Evolutionary conservation across 208 protist genomes (phyloP).

Genomic region (Trypanosoma platydactyli): DNA sequence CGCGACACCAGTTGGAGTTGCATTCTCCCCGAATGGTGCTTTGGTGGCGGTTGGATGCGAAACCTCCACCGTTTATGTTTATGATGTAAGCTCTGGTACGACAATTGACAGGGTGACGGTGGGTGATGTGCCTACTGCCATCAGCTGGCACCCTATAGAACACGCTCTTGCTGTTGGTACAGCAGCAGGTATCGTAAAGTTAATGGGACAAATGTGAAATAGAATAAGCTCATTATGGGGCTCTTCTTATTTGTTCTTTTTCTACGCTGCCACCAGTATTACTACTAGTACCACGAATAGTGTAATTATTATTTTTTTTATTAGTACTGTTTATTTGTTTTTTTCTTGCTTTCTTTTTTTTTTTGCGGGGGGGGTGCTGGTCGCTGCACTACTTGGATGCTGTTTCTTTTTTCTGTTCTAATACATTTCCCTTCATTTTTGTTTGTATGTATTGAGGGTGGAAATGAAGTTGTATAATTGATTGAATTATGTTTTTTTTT

Average conservation of each 20-base stretch:
- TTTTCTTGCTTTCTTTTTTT: conserved; percentile 19
- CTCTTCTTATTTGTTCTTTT: not conserved
- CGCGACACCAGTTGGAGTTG: conserved; percentile 57
- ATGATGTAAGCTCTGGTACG: conserved; percentile 52
- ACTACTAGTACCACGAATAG: no score
- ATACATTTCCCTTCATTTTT: not conserved
- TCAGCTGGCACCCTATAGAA: conserved; percentile 73
- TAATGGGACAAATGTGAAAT: conserved; percentile 45
- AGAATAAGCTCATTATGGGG: not conserved
- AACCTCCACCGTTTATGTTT: conserved; percentile 59
- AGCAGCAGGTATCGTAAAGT: conserved; percentile 26
- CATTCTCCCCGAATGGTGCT: conserved; percentile 51
- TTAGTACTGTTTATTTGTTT: conserved; percentile 3
- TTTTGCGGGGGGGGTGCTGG: no score
- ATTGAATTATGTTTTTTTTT: no score
- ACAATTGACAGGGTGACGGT: conserved; percentile 45
- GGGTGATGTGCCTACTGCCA: conserved; percentile 40
- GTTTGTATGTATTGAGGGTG: conserved; percentile 21
- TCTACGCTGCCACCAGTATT: no score
- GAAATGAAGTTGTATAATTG: no score
- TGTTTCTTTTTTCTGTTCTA: conserved; percentile 6
- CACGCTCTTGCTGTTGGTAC: conserved; percentile 58
- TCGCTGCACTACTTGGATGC: no score
- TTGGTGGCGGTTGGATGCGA: conserved; percentile 79
- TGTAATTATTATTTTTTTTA: conserved; percentile 14